Base-by-base conservation (phyloP, 805 yeast species). In the Candida dajiaensis region DNA sequence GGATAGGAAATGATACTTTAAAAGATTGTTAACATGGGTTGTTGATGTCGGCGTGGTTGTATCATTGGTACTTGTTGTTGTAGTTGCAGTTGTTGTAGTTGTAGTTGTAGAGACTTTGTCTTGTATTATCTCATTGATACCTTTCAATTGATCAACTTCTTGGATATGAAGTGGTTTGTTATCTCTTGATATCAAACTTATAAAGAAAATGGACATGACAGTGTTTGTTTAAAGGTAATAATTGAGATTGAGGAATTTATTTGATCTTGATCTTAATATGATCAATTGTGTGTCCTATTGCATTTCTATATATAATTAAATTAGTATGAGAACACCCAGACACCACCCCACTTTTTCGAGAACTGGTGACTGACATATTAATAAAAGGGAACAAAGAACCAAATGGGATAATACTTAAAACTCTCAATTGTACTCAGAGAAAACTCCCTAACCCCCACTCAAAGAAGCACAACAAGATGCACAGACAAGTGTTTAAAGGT, bases 1-100 rank as follows among this genome's bases (percentile, higher is more conserved):
- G n/a, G 87, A 76, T 26, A 84, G 67, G 54, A 83, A 83, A 56
- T 84, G 81, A 65, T 80, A 82, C 54, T 82, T 80, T 26, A 83
- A 65, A 7, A 45, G 28, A 3, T 19, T 6, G 12, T 36, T 20
- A 9, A 36, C 13, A 20, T 13, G 10, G 16, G 6, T 5, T 36
- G 39, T n/a, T 33, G 36, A 18, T n/a, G n/a, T n/a, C 20, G 19
- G 36, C 20, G 36, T n/a, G 4, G 19, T 33, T 33, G 36, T 16
- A 11, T n/a, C n/a, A n/a, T n/a, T n/a, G n/a, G n/a, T n/a, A n/a
- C n/a, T n/a, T n/a, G n/a, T n/a, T n/a, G 5, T 33, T 33, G 36
- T 3, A 9, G 20, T n/a, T 3, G 36, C 7, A 16, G 36, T n/a
- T n/a, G 19, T 33, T 33, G 36, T 16, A 11, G 5, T 33, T 33